A percentile compares a stretch with the other conserved stretches of the same genome.
phyloP scores from a whole-genome alignment of 106 monocot genomes.

The Allium cepa region DNA sequence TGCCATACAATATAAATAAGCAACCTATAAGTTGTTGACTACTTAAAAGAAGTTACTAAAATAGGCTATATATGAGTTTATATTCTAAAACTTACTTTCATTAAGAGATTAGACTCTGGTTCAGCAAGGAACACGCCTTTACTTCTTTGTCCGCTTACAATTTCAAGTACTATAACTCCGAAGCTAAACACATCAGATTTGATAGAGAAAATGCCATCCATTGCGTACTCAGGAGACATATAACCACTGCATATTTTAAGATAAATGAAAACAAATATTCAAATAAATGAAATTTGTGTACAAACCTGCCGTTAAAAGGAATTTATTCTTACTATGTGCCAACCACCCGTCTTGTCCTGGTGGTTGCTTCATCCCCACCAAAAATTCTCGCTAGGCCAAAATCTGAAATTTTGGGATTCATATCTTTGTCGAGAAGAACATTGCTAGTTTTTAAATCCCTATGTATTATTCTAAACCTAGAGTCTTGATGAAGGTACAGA shows the following conservation, averaged over 20 bases:
- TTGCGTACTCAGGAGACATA: constrained; percentile 7
- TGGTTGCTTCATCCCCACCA: constrained; percentile 9
- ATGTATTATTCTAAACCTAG: constrained; percentile 26
- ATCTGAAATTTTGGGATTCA: constrained; percentile 30
- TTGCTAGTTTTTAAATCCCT: constrained; percentile 22
- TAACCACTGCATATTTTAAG: constrained; percentile 1
- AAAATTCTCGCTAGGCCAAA: constrained; percentile 31
- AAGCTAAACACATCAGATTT: constrained; percentile 8
- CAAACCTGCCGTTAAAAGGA: background rate
- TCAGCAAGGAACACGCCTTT: background rate
- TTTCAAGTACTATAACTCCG: constrained; percentile 2
- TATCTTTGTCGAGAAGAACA: constrained; percentile 15
- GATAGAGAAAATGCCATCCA: background rate
- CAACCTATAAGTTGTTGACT: no score
- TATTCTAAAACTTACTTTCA: background rate
- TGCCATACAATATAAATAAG: no score
- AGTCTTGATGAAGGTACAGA: constrained; percentile 25
- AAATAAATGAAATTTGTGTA: background rate
- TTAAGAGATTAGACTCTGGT: background rate
- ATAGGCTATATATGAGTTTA: no score
- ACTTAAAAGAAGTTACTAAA: no score
- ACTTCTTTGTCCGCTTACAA: background rate
- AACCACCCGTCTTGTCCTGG: constrained; percentile 6
- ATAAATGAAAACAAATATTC: background rate
- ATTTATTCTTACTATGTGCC: constrained; percentile 9